These are phyloP conservation scores for Verticillium albo-atrum DNA, from an alignment of 2,329 filamentous ascomycete species.

Conservation along the genomic window DNA sequence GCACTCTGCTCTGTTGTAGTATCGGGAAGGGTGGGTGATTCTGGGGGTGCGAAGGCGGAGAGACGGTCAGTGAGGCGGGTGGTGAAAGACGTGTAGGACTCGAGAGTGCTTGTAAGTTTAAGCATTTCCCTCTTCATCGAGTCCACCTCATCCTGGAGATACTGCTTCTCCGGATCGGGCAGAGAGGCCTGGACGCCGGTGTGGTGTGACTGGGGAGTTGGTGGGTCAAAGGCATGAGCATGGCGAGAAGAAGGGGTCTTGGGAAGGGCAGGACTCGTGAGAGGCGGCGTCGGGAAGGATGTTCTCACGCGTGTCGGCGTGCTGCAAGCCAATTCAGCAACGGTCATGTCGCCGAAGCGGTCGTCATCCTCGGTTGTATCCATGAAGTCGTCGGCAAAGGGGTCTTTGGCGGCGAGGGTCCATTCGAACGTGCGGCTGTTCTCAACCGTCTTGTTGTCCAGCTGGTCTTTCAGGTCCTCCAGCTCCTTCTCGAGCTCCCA, in stretches of 20 bases:
- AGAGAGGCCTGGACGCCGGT: constrained; percentile 32
- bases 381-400: constrained; percentile 38
- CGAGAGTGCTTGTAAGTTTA: constrained; percentile 42
- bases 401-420: constrained; percentile 45
- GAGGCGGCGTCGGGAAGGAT: constrained; percentile 53
- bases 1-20: constrained; percentile 7
- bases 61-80: constrained; percentile 31
- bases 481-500: constrained; percentile 37
- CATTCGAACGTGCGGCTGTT: constrained; percentile 37
- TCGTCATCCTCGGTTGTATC: constrained; percentile 30
- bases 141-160: constrained; percentile 40
- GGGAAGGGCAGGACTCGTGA: constrained; percentile 41
- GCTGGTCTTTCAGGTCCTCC: constrained; percentile 26
- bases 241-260: constrained; percentile 4
- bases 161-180: constrained; percentile 37
- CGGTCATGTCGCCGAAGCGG: constrained; percentile 44
- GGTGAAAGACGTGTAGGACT: constrained; percentile 40
- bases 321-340: constrained; percentile 46
- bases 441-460: constrained; percentile 20
- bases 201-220: constrained; percentile 24
- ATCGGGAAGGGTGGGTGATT: constrained; percentile 3
- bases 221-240: constrained; percentile 8
- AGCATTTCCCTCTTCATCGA: constrained; percentile 43
- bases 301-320: constrained; percentile 40
- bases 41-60: constrained; percentile 18